Conservation (phyloP, 2,329 filamentous ascomycete species). For the Trichoderma sp. region DNA sequence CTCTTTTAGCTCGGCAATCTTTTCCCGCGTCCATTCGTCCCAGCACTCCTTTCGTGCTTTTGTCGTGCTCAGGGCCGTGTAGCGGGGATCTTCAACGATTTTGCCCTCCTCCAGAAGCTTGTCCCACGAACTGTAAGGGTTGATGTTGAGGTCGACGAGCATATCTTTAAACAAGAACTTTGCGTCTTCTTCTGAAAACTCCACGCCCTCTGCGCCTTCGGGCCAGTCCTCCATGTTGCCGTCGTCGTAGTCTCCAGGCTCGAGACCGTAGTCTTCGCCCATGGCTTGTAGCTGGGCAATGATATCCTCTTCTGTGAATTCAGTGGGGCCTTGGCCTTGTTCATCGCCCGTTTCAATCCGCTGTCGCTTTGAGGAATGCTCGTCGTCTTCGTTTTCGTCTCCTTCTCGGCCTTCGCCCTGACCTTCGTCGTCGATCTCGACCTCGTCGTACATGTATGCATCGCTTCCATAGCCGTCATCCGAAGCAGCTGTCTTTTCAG, state of each 20-base stretch:
- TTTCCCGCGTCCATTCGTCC: constrained; percentile 79
- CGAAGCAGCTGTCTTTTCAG: not conserved
- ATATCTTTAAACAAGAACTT: constrained; percentile 81
- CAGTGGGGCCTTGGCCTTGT: constrained; percentile 60
- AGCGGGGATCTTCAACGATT: constrained; percentile 83
- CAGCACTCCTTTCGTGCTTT: constrained; percentile 80
- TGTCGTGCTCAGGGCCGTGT: constrained; percentile 81
- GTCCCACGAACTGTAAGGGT: constrained; percentile 90
- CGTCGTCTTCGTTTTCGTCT: constrained; percentile 41
- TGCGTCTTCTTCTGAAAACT: constrained; percentile 75
- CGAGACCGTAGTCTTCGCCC: constrained; percentile 81
- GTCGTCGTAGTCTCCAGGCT: constrained; percentile 75
- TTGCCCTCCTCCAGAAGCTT: constrained; percentile 81
- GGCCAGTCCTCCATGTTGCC: constrained; percentile 65
- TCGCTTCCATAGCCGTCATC: constrained; percentile 57
- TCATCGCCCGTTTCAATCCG: constrained; percentile 52
- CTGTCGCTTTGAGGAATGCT: constrained; percentile 64
- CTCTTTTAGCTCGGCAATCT: constrained; percentile 73
- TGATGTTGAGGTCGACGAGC: constrained; percentile 79
- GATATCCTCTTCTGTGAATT: constrained; percentile 94
- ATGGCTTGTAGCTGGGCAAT: constrained; percentile 88
- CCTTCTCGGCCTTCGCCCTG: constrained; percentile 40
- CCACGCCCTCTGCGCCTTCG: constrained; percentile 71
- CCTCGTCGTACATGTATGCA: constrained; percentile 74
- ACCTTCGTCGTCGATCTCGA: constrained; percentile 61